Conservation (phyloP, 2,329 filamentous ascomycete species). For the Chaetomiaceae sp. region DNA sequence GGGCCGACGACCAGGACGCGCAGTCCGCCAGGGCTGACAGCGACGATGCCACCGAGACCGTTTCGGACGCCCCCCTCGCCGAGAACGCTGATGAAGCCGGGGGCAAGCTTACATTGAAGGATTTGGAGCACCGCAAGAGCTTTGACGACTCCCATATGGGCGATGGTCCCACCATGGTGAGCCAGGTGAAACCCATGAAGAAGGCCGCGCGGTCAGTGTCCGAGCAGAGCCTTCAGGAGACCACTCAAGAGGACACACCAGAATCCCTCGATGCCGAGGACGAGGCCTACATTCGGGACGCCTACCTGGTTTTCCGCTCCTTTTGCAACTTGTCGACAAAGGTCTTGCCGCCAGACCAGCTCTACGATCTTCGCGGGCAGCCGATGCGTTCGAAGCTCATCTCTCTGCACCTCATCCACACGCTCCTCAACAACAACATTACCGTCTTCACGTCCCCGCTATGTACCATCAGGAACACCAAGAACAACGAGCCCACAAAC, state of each 20-base stretch:
- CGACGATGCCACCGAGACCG: constrained; percentile 36
- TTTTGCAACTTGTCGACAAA: constrained; percentile 98
- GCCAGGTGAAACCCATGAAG: constrained; percentile 50
- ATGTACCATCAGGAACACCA: constrained; percentile 88
- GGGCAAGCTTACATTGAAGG: constrained; percentile 60
- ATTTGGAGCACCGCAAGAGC: constrained; percentile 63
- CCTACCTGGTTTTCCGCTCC: constrained; percentile 93
- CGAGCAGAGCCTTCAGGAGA: constrained; percentile 53
- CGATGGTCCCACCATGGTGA: constrained; percentile 64
- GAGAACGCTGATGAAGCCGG: constrained; percentile 37
- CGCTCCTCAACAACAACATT: constrained; percentile 90
- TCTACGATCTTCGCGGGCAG: constrained; percentile 87
- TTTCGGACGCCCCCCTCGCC: constrained; percentile 30
- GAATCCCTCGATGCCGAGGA: constrained; percentile 70
- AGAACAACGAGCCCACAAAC: constrained; percentile 78
- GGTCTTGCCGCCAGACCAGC: constrained; percentile 79
- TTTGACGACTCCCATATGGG: constrained; percentile 65
- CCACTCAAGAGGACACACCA: constrained; percentile 49
- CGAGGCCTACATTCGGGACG: constrained; percentile 94
- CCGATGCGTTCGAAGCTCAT: constrained; percentile 97
- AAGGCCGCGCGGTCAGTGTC: constrained; percentile 45
- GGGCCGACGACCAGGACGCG: constrained; percentile 25
- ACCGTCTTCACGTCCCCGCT: constrained; percentile 85
- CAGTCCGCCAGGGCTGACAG: constrained; percentile 37
- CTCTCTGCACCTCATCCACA: constrained; percentile 92